Evolutionary conservation across 768 basidiomycete species (phyloP).

Genomic region (Suillus cothurnatus): DNA sequence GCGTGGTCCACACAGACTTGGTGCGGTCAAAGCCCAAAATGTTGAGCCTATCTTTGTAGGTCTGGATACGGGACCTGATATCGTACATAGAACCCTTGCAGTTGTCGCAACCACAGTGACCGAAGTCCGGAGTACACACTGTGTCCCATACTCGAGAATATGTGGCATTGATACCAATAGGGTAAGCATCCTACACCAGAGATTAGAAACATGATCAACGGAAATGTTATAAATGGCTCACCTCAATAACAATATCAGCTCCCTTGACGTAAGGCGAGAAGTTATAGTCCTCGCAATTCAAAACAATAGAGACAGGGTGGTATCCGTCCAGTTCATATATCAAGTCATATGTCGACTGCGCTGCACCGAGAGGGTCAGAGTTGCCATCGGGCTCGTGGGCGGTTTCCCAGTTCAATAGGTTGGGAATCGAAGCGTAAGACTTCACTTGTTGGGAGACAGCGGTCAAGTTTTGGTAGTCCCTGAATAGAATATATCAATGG

Average conservation of each 20-base stretch:
- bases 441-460: conserved; percentile 66
- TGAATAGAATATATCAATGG: conserved; percentile 6
- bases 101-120: conserved; percentile 73
- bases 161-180: conserved; percentile 59
- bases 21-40: conserved; percentile 65
- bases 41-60: conserved; percentile 59
- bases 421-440: conserved; percentile 62
- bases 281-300: conserved; percentile 63
- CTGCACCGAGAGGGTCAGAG: conserved; percentile 63
- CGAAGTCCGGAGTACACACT: conserved; percentile 61
- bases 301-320: conserved; percentile 57
- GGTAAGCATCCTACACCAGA: conserved; percentile 23
- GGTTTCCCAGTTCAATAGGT: conserved; percentile 72
- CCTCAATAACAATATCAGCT: conserved; percentile 70
- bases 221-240: conserved; percentile 48
- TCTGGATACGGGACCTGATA: conserved; percentile 64
- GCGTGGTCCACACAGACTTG: conserved; percentile 76
- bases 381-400: conserved; percentile 75
- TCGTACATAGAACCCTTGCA: conserved; percentile 69
- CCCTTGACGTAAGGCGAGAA: conserved; percentile 61
- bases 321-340: conserved; percentile 56
- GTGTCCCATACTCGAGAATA: conserved; percentile 63
- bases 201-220: neutral
- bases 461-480: conserved; percentile 62
- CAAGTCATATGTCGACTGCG: conserved; percentile 45